Base-by-base conservation (phyloP, 345 rosid species). In the Brassica juncea region DNA sequence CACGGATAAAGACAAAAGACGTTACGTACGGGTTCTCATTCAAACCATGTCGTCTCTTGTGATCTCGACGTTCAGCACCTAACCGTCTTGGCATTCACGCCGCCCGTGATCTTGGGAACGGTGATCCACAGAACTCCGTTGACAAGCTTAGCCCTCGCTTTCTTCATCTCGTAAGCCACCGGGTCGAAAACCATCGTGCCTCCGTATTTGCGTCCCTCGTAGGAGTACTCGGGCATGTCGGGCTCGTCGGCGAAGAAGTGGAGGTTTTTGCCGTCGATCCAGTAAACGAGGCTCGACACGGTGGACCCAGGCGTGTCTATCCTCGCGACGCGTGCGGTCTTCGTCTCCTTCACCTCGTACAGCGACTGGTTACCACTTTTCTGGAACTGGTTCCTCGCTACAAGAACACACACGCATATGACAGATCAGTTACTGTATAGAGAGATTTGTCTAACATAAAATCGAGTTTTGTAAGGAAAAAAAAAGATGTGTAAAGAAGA, bases 211-310 rank as follows among this genome's bases (percentile, higher is more conserved):
- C 72, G 81, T 11, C 81, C 72, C 0, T 37, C 1, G 66, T 71
- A n/a, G 7, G 15, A 0, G 76, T 64, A 71, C 11, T 71, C 76
- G 0, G 65, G 19, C 25, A 52, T 49, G 47, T 16, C 58, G 4
- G 76, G 81, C 12, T 77, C 76, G 34, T 65, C 76, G 0, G 81
- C 81, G 60, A 37, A 71, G 76, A 78, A 71, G 34, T 71, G 71
- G 3, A 78, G 10, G 34, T 54, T 55, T 32, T 3, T 27, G 11
- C 5, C 11, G 23, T 78, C 76, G 66, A 52, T 58, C 81, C 34
- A 35, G 72, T 71, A 65, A 15, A 1, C 8, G 4, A 78, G 76
- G 21, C 66, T 75, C 3, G 81, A 28, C 31, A 6, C 60, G 4
- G 49, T 31, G 58, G 47, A 71, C 0, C 76, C 55, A 47, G 55